Conservation (phyloP, 805 yeast species). For the Komagataella kurtzmanii region DNA sequence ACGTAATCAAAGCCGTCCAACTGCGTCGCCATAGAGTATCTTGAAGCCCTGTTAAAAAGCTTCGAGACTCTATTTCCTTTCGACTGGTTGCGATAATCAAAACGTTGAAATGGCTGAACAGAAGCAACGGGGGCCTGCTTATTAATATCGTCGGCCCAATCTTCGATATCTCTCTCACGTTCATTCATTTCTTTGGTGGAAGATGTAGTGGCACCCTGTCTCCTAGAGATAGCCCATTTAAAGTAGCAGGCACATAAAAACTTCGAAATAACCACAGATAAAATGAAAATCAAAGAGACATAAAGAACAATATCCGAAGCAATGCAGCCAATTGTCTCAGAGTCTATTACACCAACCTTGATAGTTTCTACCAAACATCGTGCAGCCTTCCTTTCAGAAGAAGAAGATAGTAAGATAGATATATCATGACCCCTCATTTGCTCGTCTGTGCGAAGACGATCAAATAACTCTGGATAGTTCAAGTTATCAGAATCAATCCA, state of each 20-base stretch:
- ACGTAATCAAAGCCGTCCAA: background rate
- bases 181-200: slow-evolving; percentile 40
- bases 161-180: slow-evolving; percentile 59
- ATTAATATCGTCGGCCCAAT: slow-evolving; percentile 66
- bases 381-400: slow-evolving; percentile 58
- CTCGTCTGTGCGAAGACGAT: slow-evolving; percentile 39
- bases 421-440: slow-evolving; percentile 68
- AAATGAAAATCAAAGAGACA: slow-evolving; percentile 71
- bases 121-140: slow-evolving; percentile 32
- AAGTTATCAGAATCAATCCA: slow-evolving; percentile 66
- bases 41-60: background rate
- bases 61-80: background rate
- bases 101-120: slow-evolving; percentile 21
- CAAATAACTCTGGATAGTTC: slow-evolving; percentile 61
- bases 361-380: slow-evolving; percentile 75
- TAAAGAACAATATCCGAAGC: slow-evolving; percentile 77
- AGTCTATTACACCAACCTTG: slow-evolving; percentile 82
- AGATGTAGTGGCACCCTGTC: slow-evolving; percentile 58
- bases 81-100: background rate
- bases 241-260: slow-evolving; percentile 82
- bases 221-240: slow-evolving; percentile 68
- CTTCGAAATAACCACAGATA: slow-evolving; percentile 65
- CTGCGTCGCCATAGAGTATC: background rate
- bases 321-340: slow-evolving; percentile 86
- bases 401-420: slow-evolving; percentile 53